These are phyloP conservation scores for Furcasterigmium sp. DNA, from an alignment of 2,329 filamentous ascomycete species.

Conservation along the genomic window DNA sequence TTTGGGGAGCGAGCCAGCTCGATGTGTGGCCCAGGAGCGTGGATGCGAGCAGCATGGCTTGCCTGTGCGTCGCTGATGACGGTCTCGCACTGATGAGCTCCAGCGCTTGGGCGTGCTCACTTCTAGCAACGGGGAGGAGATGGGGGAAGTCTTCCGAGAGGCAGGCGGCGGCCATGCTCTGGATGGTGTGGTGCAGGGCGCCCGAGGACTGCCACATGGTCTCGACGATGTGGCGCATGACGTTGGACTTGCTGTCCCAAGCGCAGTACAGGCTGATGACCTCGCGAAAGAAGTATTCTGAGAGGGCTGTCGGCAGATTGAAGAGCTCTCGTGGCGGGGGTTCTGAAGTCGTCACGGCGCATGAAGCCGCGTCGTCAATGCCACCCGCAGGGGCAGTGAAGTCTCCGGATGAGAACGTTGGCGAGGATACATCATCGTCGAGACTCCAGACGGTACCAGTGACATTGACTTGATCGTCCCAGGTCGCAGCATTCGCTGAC, in stretches of 20 bases:
- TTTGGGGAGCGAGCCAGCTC: slow-evolving; percentile 14
- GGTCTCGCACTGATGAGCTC: slow-evolving; percentile 3
- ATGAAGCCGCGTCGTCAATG: no score
- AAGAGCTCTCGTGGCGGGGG: slow-evolving; percentile 4
- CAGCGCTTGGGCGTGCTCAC: slow-evolving; percentile 10
- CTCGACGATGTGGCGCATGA: slow-evolving; percentile 15
- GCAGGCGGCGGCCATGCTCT: slow-evolving; percentile 60
- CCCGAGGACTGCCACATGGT: slow-evolving; percentile 47
- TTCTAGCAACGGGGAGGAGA: slow-evolving; percentile 3
- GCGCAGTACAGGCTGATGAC: slow-evolving; percentile 15
- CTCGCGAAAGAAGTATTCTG: slow-evolving; percentile 15
- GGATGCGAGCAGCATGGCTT: slow-evolving; percentile 8
- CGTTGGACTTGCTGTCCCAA: slow-evolving; percentile 15
- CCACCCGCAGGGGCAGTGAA: no score
- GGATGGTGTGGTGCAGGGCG: slow-evolving; percentile 55
- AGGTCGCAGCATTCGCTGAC: no score
- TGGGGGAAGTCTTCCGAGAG: slow-evolving; percentile 37
- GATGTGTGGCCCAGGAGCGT: slow-evolving; percentile 14
- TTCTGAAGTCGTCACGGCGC: no score
- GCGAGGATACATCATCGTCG: no score
- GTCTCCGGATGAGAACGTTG: no score
- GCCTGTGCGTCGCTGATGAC: neutral
- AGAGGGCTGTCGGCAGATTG: slow-evolving; percentile 8
- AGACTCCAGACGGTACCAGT: no score
- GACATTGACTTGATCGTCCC: no score